phyloP scores from a whole-genome alignment of 441 rosid species.

The Arabidopsis lyrata region DNA sequence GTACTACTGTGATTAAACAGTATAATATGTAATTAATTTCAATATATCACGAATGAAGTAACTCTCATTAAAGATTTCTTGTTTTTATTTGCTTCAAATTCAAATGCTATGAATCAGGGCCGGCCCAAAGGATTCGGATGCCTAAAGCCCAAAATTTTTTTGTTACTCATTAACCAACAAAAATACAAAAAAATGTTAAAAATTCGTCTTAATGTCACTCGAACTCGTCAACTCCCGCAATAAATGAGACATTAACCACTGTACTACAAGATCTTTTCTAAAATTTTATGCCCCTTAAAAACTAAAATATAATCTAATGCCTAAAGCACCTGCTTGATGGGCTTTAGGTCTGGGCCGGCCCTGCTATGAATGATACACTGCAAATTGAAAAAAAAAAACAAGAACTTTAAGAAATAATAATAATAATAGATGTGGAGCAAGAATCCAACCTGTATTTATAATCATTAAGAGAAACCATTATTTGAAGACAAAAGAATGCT shows the following conservation, averaged over 20 bases:
- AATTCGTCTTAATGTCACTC: no score
- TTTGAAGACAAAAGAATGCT: constrained; percentile 32
- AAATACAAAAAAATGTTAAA: no score
- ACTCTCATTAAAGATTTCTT: constrained; percentile 16
- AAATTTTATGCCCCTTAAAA: no score
- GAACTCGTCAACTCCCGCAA: no score
- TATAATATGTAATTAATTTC: neutral
- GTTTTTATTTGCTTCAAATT: neutral
- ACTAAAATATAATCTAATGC: no score
- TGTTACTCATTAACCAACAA: no score
- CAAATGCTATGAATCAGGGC: constrained; percentile 21
- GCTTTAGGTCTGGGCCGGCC: no score
- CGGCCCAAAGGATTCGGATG: no score
- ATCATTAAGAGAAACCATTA: constrained; percentile 33
- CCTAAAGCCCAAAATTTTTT: no score
- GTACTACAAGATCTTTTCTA: no score
- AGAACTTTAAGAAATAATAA: constrained; percentile 5
- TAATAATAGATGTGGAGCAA: constrained; percentile 34
- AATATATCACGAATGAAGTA: constrained; percentile 7
- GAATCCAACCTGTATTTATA: constrained; percentile 44
- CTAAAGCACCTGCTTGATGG: no score
- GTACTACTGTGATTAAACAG: neutral
- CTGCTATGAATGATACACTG: constrained; percentile 12
- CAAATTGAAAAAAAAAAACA: neutral
- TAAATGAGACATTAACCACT: no score